Evolutionary conservation across 2,329 filamentous ascomycete genomes (phyloP), one percentile per base, ranked within the genome.

Genomic region (Zymoseptoria brevis): DNA sequence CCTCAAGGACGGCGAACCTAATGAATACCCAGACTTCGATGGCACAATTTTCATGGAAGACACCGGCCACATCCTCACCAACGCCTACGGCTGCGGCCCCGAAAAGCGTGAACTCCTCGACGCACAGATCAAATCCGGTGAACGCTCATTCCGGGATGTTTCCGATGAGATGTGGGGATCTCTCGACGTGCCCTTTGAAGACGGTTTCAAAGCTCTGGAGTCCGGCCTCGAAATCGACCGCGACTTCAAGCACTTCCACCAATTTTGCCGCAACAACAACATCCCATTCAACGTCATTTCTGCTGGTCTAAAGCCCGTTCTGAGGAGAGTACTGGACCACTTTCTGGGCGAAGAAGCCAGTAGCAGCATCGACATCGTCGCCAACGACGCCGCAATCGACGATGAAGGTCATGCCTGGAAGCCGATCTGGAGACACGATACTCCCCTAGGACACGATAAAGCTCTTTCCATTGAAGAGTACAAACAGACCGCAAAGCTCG

Each of bases 81-180:
- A 87, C 69, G 78, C 78, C 66, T 80, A 85, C 64, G 85, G 86
- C 55, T 87, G 84, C 72, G 85, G 85, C 26, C 74, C 77, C 21
- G 76, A 80, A 62, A 76, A 77, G 59, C 80, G 84, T 54, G 73
- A 81, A 58, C 66, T 79, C 49, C 80, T 87, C 55, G 85, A 87
- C 60, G 75, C 81, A 60, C 83, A 88, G 66, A 86, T 88, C 72
- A 83, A 85, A 67, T 78, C 74, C 3, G 86, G 86, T 69, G 82
- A 86, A 69, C 80, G 85, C 13, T 84, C 83, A 0, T 88, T 88
- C 76, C 79, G 84, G 55, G 85, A 87, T 3, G 84, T 86, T n/a
- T 87, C 84, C 0, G 85, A 87, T 64, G 85, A 88, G 71, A 87
- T 88, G 81, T 88, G 85, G 83, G 82, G 81, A 7, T 87, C 84